Conservation (phyloP, 257 asterid species). For the Primulina huaijiensis region DNA sequence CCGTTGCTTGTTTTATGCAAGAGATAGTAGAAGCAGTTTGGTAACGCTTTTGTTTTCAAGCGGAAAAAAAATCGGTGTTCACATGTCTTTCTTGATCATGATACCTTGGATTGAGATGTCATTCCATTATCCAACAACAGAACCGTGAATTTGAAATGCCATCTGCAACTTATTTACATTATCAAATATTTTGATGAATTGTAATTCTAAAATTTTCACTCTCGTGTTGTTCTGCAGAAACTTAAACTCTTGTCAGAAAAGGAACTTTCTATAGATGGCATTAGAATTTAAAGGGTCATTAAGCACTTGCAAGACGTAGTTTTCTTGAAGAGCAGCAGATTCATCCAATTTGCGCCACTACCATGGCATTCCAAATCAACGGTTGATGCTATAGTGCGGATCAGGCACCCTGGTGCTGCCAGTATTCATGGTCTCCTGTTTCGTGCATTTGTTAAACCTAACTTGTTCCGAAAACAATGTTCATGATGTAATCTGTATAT, state of each 20-base stretch:
- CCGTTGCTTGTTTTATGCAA: no score
- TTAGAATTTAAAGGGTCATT: conserved; percentile 32
- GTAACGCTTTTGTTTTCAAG: no score
- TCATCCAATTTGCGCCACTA: conserved; percentile 14
- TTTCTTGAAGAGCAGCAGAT: conserved; percentile 27
- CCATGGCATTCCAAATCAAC: background rate
- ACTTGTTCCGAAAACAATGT: no score
- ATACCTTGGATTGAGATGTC: background rate
- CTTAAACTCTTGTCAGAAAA: conserved; percentile 70
- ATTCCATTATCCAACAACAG: background rate
- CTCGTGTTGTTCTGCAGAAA: conserved; percentile 54
- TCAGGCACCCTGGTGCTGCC: background rate
- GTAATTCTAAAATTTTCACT: conserved; percentile 1
- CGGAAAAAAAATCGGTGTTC: no score
- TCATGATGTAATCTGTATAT: no score
- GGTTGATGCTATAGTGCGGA: background rate
- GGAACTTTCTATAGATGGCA: conserved; percentile 44
- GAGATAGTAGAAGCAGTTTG: no score
- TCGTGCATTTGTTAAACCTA: no score
- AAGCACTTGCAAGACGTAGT: conserved; percentile 19
- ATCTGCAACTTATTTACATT: background rate
- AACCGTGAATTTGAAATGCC: background rate
- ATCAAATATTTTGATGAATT: background rate
- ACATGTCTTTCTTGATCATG: background rate
- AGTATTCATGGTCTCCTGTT: background rate